Percentiles rank a stretch among this genome's conserved stretches.
Conservation (phyloP, 306 rosid genomes). For the Castanospermum australe region DNA sequence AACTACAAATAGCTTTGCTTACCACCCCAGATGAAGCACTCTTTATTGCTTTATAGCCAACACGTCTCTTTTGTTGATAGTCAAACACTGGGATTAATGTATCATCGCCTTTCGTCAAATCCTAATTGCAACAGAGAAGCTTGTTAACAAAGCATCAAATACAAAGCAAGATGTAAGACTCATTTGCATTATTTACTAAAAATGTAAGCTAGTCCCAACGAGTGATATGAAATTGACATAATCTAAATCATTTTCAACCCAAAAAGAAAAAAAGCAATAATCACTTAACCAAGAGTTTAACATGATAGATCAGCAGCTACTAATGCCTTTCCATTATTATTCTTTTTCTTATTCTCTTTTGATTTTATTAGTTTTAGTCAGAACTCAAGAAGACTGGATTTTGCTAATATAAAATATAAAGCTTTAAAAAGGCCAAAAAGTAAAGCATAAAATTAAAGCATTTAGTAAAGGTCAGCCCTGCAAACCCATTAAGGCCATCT, state of each 20-base stretch:
- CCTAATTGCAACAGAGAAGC: slow-evolving; percentile 50
- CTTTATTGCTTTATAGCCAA: slow-evolving; percentile 71
- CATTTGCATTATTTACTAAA: slow-evolving; percentile 17
- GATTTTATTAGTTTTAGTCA: neutral
- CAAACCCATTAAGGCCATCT: slow-evolving; percentile 2
- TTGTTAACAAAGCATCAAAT: slow-evolving; percentile 12
- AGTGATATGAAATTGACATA: slow-evolving; percentile 1
- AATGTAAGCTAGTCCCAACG: slow-evolving; percentile 6
- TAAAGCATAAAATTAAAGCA: slow-evolving; percentile 18
- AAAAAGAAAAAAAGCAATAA: slow-evolving; percentile 14
- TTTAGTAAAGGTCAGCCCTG: neutral
- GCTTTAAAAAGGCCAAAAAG: slow-evolving; percentile 15
- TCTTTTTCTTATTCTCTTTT: neutral
- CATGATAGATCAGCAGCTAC: neutral
- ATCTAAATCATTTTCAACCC: slow-evolving; percentile 2
- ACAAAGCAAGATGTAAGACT: slow-evolving; percentile 18
- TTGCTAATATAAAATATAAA: slow-evolving; percentile 17
- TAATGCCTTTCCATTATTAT: neutral
- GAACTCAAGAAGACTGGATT: slow-evolving; percentile 2
- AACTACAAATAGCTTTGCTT: slow-evolving; percentile 37
- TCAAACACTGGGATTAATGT: slow-evolving; percentile 78
- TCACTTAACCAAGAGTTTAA: slow-evolving; percentile 3
- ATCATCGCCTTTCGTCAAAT: slow-evolving; percentile 86
- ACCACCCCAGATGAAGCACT: slow-evolving; percentile 93
- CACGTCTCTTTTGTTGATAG: slow-evolving; percentile 80